These are phyloP conservation scores for Diaporthe vaccinii DNA, from an alignment of 2,329 filamentous ascomycete species.

Conservation along the genomic window DNA sequence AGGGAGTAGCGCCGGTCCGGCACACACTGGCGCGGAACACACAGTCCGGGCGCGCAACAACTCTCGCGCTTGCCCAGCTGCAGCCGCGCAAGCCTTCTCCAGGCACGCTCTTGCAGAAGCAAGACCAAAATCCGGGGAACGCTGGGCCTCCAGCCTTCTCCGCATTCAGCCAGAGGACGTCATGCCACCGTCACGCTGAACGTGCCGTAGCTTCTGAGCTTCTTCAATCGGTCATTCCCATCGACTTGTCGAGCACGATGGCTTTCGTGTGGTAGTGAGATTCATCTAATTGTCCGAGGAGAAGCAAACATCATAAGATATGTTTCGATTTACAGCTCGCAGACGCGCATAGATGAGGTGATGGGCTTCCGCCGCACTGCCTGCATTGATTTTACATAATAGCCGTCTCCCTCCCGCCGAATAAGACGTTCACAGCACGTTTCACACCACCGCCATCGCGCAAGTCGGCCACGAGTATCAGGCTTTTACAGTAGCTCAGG, in stretches of 20 bases:
- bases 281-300: conserved; percentile 9
- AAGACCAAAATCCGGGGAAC: conserved; percentile 24
- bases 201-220: background rate
- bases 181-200: conserved; percentile 15
- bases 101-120: conserved; percentile 15
- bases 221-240: background rate
- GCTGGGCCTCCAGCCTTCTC: background rate
- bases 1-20: background rate
- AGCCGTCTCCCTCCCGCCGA: conserved; percentile 18
- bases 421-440: conserved; percentile 17
- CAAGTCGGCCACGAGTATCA: conserved; percentile 10
- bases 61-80: conserved; percentile 6
- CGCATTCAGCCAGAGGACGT: conserved; percentile 10
- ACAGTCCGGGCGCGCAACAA: background rate
- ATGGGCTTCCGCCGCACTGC: conserved; percentile 12
- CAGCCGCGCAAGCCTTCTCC: conserved; percentile 8
- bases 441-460: conserved; percentile 9
- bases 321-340: conserved; percentile 10
- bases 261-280: background rate
- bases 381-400: conserved; percentile 36
- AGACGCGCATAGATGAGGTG: conserved; percentile 24
- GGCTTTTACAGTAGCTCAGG: background rate
- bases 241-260: background rate
- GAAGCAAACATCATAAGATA: conserved; percentile 16
- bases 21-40: conserved; percentile 5